Evolutionary conservation across 1,139 yeast species (phyloP), one percentile per base, ranked within the genome.

Genomic region (Candida mesenterica): DNA sequence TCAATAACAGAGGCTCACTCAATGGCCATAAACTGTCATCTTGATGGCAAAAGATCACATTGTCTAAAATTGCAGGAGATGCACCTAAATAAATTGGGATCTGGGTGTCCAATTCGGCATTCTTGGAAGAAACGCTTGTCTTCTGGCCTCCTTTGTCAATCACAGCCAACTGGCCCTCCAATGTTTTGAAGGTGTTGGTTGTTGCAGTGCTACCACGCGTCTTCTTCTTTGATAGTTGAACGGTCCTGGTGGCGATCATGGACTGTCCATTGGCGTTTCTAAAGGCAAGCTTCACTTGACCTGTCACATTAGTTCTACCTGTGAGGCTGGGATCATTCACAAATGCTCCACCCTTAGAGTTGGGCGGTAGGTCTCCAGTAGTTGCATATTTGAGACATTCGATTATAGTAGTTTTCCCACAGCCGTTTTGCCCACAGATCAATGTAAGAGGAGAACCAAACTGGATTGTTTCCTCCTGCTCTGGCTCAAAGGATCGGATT

Each of bases 1-100:
- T 94, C 53, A 94, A 71, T 10, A 76, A 76, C 5, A 95, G 73
- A 1, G 98, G 95, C 59, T 94, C 99, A 47, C 92, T 79, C 38
- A 94, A 67, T 2, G 99, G 99, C 99, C 99, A 94, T 27, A 88
- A 62, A 52, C 94, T 83, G 42, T 94, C 99, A 53, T 94, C 99
- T 58, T 94, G 99, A 55, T 94, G 99, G 53, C 98, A 92, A 58
- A 94, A 94, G 2, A 92, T 82, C 31, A 94, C 98, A 57, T 89
- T 87, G 48, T 92, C 96, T 32, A 94, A 62, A 36, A 94, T 79
- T 0, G 97, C 88, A 38, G 79, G 77, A 0, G 96, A 84, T 0
- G 90, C 96, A 4, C 98, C 98, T 37, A 94, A 65, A 46, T 81
- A 82, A 12, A 74, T 66, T 1, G 97, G 97, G 33, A 92, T 81